phyloP scores from a whole-genome alignment of 768 basidiomycete genomes.

The Amanita pseudoporphyria region DNA sequence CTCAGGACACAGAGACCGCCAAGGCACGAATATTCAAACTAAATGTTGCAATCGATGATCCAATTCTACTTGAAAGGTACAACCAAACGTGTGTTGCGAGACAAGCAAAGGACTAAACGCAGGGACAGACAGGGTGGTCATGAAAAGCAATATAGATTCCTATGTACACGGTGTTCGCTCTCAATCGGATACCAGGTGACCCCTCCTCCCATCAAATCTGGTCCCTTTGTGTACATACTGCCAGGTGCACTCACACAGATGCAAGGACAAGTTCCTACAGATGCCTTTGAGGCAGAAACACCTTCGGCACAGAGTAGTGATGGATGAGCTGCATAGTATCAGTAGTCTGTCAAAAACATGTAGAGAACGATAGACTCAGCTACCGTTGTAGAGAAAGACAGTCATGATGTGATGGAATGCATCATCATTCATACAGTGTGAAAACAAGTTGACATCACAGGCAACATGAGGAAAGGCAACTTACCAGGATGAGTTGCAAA shows the following conservation, averaged over 20 bases:
- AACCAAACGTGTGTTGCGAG: slow-evolving; percentile 14
- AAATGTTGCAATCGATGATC: slow-evolving; percentile 61
- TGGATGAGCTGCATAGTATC: no score
- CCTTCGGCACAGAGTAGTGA: no score
- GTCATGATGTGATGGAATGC: slow-evolving; percentile 38
- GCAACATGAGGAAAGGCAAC: slow-evolving; percentile 13
- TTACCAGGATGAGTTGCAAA: slow-evolving; percentile 12
- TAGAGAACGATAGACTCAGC: slow-evolving; percentile 40
- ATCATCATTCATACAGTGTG: slow-evolving; percentile 65
- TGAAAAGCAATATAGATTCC: slow-evolving; percentile 67
- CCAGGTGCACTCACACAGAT: slow-evolving; percentile 78
- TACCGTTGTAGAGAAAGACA: slow-evolving; percentile 73
- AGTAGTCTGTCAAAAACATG: no score
- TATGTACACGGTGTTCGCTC: slow-evolving; percentile 58
- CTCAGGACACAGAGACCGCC: slow-evolving; percentile 47
- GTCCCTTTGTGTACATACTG: slow-evolving; percentile 71
- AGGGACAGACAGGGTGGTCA: slow-evolving; percentile 49
- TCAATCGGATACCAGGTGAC: slow-evolving; percentile 70
- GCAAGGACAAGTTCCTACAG: slow-evolving; percentile 79
- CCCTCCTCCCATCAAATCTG: slow-evolving; percentile 68
- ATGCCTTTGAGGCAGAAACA: slow-evolving; percentile 63
- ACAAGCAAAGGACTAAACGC: neutral
- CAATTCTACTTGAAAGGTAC: slow-evolving; percentile 74
- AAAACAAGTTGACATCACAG: slow-evolving; percentile 53
- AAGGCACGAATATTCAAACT: slow-evolving; percentile 78